Evolutionary conservation across 169 alveolate species (phyloP), one percentile per base, ranked within the genome.

Genomic region (Theileria annulata): DNA sequence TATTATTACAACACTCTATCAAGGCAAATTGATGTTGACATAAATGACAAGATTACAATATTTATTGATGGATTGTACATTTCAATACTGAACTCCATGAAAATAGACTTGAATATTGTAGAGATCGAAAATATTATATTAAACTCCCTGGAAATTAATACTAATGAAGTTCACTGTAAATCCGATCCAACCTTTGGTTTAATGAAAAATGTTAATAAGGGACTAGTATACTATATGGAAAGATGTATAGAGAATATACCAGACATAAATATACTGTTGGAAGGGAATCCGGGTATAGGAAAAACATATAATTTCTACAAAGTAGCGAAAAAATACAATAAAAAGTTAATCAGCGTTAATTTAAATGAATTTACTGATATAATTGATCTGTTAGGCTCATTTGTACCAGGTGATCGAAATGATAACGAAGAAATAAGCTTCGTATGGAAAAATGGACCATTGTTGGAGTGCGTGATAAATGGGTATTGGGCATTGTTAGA

Each of bases 211-310:
- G 35, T 59, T 59, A 30, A 59, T 59, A 59, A 59, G 15, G 21
- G n/a, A 10, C 28, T 72, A 71, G 76, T 80, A 15, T 75, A 64
- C 30, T 72, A 75, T 77, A 92, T 96, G 33, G 83, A 42, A 42
- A 42, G 13, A 17, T 42, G 51, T 42, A 42, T 42, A 42, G 51
- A 3, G 51, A 42, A 42, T 42, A 42, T 42, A 42, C 85, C 96
- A 31, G 84, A 84, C 27, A 92, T 95, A 58, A 97, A 99, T 5
- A 96, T 98, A 51, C 90, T 98, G 58, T 92, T 98, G 15, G 99
- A 96, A 87, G 99, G 99, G 9, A 96, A 99, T 15, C 99, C 99
- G 5, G 99, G 99, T 21, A 98, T 98, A 19, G 99, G 99, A 17
- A 98, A 98, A 87, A 98, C 99, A 3, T 95, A 98, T 47, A 91